Percentiles rank a stretch among this genome's conserved stretches.
Conservation (phyloP, 805 yeast genomes). For the Lipomyces japonicus region DNA sequence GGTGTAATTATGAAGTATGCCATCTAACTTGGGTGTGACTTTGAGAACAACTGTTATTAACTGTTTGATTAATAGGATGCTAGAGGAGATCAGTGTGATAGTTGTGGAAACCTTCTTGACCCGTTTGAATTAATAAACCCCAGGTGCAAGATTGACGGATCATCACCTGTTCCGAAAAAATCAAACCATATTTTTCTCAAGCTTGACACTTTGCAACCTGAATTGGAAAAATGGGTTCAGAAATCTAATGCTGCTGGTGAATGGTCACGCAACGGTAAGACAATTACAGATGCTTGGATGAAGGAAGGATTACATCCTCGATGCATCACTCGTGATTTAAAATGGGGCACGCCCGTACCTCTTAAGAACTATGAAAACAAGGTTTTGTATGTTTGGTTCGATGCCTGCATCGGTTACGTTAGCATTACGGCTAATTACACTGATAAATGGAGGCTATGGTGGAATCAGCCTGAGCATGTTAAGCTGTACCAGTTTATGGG, state of each 20-base stretch:
- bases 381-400: conserved; percentile 98
- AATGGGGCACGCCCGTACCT: conserved; percentile 99
- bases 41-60: too few relatives aligned
- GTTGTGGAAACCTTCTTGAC: conserved; percentile 83
- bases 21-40: too few relatives aligned
- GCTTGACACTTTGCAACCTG: conserved; percentile 78
- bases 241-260: conserved; percentile 65
- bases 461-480: conserved; percentile 90
- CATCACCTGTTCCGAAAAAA: conserved; percentile 72
- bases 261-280: conserved; percentile 90
- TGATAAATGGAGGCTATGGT: conserved; percentile 81
- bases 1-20: conserved; percentile 85
- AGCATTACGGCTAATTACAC: conserved; percentile 94
- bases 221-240: conserved; percentile 66
- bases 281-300: conserved; percentile 89
- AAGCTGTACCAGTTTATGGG: conserved; percentile 97
- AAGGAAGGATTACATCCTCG: conserved; percentile 90
- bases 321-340: conserved; percentile 93
- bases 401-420: conserved; percentile 94
- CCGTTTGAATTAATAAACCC: conserved; percentile 94
- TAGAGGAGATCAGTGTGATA: conserved; percentile 98
- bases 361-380: conserved; percentile 78
- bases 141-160: conserved; percentile 86
- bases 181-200: conserved; percentile 84
- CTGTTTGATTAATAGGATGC: conserved; percentile 62